Conservation (phyloP, 2,329 filamentous ascomycete species). For the Diplodia mutila region DNA sequence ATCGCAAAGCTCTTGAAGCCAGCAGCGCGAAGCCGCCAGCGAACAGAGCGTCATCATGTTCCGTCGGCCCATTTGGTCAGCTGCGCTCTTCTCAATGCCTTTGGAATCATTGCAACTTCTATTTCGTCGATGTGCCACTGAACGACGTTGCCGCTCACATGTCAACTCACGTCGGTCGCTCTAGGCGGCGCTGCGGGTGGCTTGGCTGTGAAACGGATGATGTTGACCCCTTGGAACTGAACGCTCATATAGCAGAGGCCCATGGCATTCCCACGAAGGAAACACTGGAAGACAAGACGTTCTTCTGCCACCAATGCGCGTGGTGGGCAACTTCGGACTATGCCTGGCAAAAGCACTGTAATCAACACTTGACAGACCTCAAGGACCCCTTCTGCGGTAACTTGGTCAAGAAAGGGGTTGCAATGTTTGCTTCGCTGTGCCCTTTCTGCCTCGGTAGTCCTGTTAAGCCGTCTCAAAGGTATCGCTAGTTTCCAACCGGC, state of each 20-base stretch:
- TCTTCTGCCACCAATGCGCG: conserved; percentile 11
- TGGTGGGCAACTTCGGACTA: not conserved
- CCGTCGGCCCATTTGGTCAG: not conserved
- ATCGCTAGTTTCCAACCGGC: not conserved
- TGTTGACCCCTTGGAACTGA: not conserved
- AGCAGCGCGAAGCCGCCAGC: not conserved
- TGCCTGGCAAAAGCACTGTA: not conserved
- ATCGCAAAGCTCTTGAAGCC: not conserved
- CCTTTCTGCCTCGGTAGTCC: not conserved
- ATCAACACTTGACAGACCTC: not conserved
- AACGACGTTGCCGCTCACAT: not conserved
- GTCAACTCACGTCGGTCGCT: not conserved
- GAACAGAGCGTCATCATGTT: not conserved
- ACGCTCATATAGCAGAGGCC: not conserved
- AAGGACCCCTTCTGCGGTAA: not conserved
- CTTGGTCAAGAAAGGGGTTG: not conserved
- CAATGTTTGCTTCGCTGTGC: not conserved
- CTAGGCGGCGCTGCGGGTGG: not conserved
- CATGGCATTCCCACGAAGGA: not conserved
- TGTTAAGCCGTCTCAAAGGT: not conserved
- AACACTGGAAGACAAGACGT: not conserved
- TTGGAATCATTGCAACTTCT: not conserved
- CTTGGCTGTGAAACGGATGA: not conserved
- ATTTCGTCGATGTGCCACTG: not conserved
- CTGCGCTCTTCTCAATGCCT: not conserved